These are phyloP conservation scores for Zymoseptoria pseudotritici DNA, from an alignment of 2,329 filamentous ascomycete genomes.

Conservation along the genomic window DNA sequence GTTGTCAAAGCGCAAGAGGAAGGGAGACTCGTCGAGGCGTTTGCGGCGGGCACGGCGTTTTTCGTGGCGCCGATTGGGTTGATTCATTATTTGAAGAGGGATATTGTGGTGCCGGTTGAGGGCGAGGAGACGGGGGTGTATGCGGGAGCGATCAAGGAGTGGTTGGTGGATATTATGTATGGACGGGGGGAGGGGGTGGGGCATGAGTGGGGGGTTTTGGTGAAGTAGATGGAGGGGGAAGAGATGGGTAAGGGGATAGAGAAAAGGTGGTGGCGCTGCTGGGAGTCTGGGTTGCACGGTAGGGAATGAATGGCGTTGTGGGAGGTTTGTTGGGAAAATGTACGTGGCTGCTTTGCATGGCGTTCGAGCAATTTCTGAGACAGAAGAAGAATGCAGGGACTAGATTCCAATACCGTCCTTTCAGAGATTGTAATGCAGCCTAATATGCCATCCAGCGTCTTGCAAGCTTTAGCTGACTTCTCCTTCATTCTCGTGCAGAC, in stretches of 20 bases:
- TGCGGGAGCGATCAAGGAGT: constrained; percentile 37
- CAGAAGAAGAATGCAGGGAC: no score
- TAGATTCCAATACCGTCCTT: no score
- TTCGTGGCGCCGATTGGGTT: constrained; percentile 41
- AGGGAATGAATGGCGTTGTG: no score
- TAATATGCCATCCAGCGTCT: no score
- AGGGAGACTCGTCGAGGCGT: constrained; percentile 73
- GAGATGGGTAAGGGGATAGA: neutral
- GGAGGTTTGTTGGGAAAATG: no score
- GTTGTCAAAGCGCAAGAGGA: constrained; percentile 64
- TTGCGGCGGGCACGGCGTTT: constrained; percentile 75
- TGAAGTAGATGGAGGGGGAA: constrained; percentile 30
- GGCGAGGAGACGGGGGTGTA: constrained; percentile 37
- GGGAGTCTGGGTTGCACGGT: neutral
- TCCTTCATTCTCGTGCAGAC: no score
- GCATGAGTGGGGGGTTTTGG: constrained; percentile 42
- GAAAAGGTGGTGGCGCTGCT: neutral
- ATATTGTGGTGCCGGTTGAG: constrained; percentile 36
- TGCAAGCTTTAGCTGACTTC: no score
- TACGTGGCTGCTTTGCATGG: neutral
- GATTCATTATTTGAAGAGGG: constrained; percentile 40
- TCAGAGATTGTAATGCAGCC: no score
- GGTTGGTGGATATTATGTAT: constrained; percentile 45
- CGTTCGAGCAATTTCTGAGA: no score
- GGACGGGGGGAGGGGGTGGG: constrained; percentile 29